Percentiles rank a stretch among this genome's conserved stretches.
These are phyloP conservation scores for Magnaporthiopsis poae DNA, from an alignment of 2,329 filamentous ascomycete genomes.

Conservation along the genomic window DNA sequence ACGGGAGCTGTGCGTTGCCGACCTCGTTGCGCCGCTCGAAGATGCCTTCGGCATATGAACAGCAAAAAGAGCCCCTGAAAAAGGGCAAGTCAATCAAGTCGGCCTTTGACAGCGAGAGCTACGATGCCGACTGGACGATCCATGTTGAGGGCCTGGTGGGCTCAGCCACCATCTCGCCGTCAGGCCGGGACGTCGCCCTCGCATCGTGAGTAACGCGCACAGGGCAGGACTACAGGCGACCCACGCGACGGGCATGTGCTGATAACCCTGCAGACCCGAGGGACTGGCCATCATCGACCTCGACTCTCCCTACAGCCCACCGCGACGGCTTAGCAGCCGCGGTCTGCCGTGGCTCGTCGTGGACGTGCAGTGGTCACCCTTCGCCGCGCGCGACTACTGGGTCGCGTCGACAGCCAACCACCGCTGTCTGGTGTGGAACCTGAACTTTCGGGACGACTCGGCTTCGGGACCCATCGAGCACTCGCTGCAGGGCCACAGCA, in stretches of 20 bases:
- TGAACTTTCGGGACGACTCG: slow-evolving; percentile 69
- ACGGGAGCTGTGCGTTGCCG: not conserved
- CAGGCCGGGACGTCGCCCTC: slow-evolving; percentile 78
- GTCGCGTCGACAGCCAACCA: slow-evolving; percentile 85
- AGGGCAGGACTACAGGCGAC: slow-evolving; percentile 16
- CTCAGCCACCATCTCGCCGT: slow-evolving; percentile 86
- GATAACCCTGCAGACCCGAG: slow-evolving; percentile 49
- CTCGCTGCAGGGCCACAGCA: slow-evolving; percentile 69
- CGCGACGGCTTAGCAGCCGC: slow-evolving; percentile 70
- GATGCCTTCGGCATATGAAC: slow-evolving; percentile 36
- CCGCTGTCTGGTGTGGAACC: slow-evolving; percentile 82
- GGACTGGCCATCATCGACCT: slow-evolving; percentile 86
- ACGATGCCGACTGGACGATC: slow-evolving; percentile 75
- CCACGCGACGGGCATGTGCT: not conserved
- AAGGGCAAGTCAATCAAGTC: slow-evolving; percentile 53
- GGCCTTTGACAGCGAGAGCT: slow-evolving; percentile 77
- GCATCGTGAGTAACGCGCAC: slow-evolving; percentile 51
- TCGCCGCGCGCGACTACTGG: slow-evolving; percentile 82
- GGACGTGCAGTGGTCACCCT: slow-evolving; percentile 94
- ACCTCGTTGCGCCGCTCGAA: slow-evolving; percentile 1
- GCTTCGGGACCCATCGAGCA: slow-evolving; percentile 66
- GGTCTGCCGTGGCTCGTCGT: slow-evolving; percentile 89
- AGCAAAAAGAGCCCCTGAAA: slow-evolving; percentile 38
- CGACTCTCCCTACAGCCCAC: slow-evolving; percentile 78
- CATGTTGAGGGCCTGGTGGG: slow-evolving; percentile 73